Evolutionary conservation across 441 rosid genomes (phyloP).

Genomic region (Geranium incanum): DNA sequence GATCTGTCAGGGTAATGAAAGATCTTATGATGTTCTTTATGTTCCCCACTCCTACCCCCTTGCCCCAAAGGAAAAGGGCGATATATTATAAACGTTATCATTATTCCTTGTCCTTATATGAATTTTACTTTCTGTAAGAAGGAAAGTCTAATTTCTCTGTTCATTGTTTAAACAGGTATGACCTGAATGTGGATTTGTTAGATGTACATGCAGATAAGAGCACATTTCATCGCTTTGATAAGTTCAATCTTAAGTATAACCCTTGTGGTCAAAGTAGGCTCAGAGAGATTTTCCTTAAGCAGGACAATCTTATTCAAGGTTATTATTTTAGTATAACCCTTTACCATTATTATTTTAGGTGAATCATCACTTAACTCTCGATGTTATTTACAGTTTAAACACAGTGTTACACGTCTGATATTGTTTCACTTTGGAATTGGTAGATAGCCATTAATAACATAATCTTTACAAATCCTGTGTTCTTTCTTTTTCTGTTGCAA

Average conservation of each 20-base stretch:
- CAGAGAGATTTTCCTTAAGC: slow-evolving; percentile 97
- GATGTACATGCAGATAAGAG: slow-evolving; percentile 99
- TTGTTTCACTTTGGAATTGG: background rate
- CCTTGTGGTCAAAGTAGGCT: slow-evolving; percentile 99
- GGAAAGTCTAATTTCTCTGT: slow-evolving; percentile 31
- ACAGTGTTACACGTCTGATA: background rate
- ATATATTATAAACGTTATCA: slow-evolving; percentile 4
- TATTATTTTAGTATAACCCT: slow-evolving; percentile 9
- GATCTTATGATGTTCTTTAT: slow-evolving; percentile 43
- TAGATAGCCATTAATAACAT: background rate
- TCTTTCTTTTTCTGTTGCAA: background rate
- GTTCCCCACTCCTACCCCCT: background rate
- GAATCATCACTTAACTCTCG: background rate
- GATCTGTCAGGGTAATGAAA: slow-evolving; percentile 90
- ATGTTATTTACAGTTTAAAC: background rate
- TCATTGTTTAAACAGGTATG: slow-evolving; percentile 52
- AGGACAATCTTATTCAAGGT: slow-evolving; percentile 99
- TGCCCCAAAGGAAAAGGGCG: slow-evolving; percentile 1
- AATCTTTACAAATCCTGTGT: background rate
- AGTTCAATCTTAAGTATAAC: slow-evolving; percentile 96
- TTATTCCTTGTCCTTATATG: background rate
- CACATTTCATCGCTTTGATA: slow-evolving; percentile 76
- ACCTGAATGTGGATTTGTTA: slow-evolving; percentile 90
- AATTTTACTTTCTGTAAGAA: slow-evolving; percentile 13
- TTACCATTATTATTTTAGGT: background rate